phyloP scores from a whole-genome alignment of 306 rosid genomes.

The Cicer cuneatum region DNA sequence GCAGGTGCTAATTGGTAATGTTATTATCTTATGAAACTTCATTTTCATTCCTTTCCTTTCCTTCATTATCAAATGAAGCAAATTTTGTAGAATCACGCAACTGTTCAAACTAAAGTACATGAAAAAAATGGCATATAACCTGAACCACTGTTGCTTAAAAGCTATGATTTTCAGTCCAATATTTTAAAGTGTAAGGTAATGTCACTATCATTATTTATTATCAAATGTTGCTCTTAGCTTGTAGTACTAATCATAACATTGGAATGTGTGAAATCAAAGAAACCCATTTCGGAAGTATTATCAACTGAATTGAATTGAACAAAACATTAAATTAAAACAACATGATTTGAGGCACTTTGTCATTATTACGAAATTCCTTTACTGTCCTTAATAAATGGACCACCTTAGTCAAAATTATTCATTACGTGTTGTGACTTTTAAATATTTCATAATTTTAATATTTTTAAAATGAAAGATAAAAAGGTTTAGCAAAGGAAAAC shows the following conservation, averaged over 20 bases:
- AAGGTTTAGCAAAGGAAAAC: conserved; percentile 40
- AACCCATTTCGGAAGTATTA: conserved; percentile 34
- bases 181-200: conserved; percentile 54
- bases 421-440: conserved; percentile 40
- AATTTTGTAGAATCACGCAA: conserved; percentile 49
- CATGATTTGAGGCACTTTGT: conserved; percentile 9
- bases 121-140: conserved; percentile 45
- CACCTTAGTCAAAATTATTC: conserved; percentile 46
- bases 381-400: conserved; percentile 40
- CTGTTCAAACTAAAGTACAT: conserved; percentile 43
- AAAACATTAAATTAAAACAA: not conserved
- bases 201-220: conserved; percentile 50
- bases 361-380: conserved; percentile 28
- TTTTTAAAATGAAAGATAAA: conserved; percentile 33
- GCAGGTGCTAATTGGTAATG: conserved; percentile 57
- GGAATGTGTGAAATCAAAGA: conserved; percentile 46
- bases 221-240: conserved; percentile 44
- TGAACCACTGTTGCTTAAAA: conserved; percentile 51
- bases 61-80: conserved; percentile 44
- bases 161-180: conserved; percentile 66
- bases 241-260: conserved; percentile 50
- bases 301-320: conserved; percentile 35
- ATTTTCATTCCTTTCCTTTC: conserved; percentile 44
- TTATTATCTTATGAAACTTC: conserved; percentile 48
- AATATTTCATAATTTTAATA: too few species aligned